A percentile compares a stretch with the other conserved stretches of the same genome.
Conservation (phyloP, 116 monocot species). For the Trichopus zeylanicus region DNA sequence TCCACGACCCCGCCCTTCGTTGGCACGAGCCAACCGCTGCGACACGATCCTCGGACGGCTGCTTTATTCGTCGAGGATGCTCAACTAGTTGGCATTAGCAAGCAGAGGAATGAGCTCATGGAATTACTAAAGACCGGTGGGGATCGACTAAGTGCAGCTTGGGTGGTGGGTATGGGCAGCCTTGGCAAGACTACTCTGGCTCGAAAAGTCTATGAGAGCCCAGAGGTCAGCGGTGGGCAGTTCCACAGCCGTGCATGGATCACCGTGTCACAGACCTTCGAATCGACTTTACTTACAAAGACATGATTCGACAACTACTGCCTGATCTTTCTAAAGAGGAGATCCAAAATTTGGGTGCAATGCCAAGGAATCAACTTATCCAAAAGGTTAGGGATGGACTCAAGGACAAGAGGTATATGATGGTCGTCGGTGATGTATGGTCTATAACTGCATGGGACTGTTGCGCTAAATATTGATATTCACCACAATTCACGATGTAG, state of each 20-base stretch:
- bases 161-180: constrained; percentile 15
- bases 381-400: background rate
- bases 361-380: background rate
- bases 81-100: background rate
- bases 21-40: too few relatives aligned
- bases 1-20: too few relatives aligned
- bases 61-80: background rate
- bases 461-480: too few relatives aligned
- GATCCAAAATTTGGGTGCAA: background rate
- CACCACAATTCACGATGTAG: too few relatives aligned
- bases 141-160: background rate
- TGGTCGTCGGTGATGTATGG: background rate
- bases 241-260: constrained; percentile 9
- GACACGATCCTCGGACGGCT: background rate
- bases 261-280: constrained; percentile 3
- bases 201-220: background rate
- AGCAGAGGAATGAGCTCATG: background rate
- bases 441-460: background rate
- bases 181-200: constrained; percentile 17
- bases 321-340: background rate
- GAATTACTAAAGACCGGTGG: background rate
- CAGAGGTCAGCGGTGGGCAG: background rate
- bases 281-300: background rate
- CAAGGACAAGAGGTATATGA: background rate
- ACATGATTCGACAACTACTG: constrained; percentile 3